Evolutionary conservation across 2,329 filamentous ascomycete species (phyloP).

Genomic region (Helotiales sp.): DNA sequence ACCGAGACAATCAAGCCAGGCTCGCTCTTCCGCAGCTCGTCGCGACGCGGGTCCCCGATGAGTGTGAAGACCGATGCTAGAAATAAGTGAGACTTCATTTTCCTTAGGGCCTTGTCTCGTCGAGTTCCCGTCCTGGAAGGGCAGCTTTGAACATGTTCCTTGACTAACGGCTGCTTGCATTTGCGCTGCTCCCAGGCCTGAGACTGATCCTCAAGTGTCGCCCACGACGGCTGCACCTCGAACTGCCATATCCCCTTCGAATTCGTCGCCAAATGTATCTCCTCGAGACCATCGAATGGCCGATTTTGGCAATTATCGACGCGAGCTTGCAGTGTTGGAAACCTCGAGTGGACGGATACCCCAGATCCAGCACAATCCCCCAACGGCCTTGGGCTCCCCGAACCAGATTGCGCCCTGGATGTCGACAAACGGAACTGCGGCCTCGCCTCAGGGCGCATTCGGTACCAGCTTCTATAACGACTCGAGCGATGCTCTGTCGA

Average conservation of each 20-base stretch:
- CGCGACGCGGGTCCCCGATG: conserved; percentile 39
- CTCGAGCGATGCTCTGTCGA: conserved; percentile 72
- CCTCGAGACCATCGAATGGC: conserved; percentile 36
- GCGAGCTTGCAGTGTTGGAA: conserved; percentile 69
- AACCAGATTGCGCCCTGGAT: conserved; percentile 57
- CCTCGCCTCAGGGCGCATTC: conserved; percentile 35
- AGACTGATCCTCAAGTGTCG: conserved; percentile 35
- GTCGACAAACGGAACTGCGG: conserved; percentile 38
- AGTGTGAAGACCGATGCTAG: conserved; percentile 58
- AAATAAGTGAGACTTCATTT: conserved; percentile 36
- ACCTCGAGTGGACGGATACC: conserved; percentile 57
- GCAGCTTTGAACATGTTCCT: conserved; percentile 32
- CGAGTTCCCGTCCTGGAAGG: conserved; percentile 10
- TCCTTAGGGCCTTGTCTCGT: conserved; percentile 12
- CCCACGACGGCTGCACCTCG: conserved; percentile 33
- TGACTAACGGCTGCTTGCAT: conserved; percentile 37
- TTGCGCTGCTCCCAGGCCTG: conserved; percentile 30
- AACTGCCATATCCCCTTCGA: conserved; percentile 26
- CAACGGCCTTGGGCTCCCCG: conserved; percentile 52
- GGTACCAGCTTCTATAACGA: conserved; percentile 69
- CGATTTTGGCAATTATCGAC: conserved; percentile 69
- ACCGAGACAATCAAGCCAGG: conserved; percentile 59
- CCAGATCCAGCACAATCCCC: conserved; percentile 59
- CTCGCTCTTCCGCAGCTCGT: conserved; percentile 32
- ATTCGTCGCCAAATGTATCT: conserved; percentile 34